Evolutionary conservation across 192 early-diverging fungal species (phyloP).

Genomic region (Oehlia diaphana): DNA sequence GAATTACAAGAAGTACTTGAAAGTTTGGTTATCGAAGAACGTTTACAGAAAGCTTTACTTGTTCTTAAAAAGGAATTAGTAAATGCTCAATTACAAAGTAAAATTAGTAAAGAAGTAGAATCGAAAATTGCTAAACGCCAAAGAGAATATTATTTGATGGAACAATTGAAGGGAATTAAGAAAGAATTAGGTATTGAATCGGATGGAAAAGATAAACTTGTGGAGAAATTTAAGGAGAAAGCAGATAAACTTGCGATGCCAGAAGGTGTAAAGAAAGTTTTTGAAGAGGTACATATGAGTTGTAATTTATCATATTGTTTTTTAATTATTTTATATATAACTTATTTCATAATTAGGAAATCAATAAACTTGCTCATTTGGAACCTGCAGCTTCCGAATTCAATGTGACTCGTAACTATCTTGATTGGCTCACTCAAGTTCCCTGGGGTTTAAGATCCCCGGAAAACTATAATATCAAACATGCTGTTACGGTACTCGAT

Average conservation of each 20-base stretch:
- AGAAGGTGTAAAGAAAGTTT: constrained; percentile 87
- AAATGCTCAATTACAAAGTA: constrained; percentile 96
- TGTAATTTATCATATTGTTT: not conserved
- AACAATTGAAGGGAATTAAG: constrained; percentile 99
- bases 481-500: constrained; percentile 87
- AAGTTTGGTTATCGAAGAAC: constrained; percentile 82
- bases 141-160: constrained; percentile 99
- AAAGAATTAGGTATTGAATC: constrained; percentile 97
- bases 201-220: constrained; percentile 98
- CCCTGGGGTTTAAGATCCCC: constrained; percentile 91
- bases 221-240: constrained; percentile 90
- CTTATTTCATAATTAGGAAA: constrained; percentile 56
- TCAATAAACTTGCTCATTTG: constrained; percentile 88
- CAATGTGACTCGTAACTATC: constrained; percentile 97
- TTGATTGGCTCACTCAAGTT: constrained; percentile 97
- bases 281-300: constrained; percentile 72
- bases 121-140: constrained; percentile 96
- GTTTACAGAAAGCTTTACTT: constrained; percentile 87
- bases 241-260: constrained; percentile 87
- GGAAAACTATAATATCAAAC: constrained; percentile 92
- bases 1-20: constrained; percentile 94
- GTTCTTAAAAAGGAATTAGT: constrained; percentile 97
- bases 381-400: constrained; percentile 97
- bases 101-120: constrained; percentile 97
- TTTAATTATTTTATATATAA: not conserved